Base-by-base conservation (phyloP, 345 rosid species). In the Mallotus nudiflorus region DNA sequence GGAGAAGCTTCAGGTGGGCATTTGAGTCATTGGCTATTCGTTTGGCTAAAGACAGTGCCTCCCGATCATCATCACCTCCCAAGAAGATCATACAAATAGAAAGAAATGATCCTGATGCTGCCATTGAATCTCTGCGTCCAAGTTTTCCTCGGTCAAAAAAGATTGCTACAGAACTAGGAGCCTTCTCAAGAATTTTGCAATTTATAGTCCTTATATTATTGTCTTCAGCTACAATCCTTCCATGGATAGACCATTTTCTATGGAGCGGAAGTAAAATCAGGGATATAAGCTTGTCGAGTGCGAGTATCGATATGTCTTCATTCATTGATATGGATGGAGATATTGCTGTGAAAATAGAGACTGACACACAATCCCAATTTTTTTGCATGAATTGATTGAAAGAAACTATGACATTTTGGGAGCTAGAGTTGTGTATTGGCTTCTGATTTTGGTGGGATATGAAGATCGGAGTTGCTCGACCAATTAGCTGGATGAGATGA, bases 1-100 rank as follows among this genome's bases (percentile, higher is more conserved):
- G 72, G 3, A 73, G 14, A 20, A 88, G 78, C 1, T 82, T 76
- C 18, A 88, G 75, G 25, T n/a, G 27, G 29, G 81, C 72, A 4
- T 45, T 22, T 0, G 82, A 24, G 27, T 85, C 72, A 6, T 61
- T 57, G 1, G 84, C 73, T 85, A 89, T 85, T 33, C 86, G 70
- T 59, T 79, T 86, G 6, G 78, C 88, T 4, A 89, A 45, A 0
- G 80, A 60, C 3, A 89, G 18, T 1, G 86, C 92, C 52, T 88
- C 97, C 0, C 84, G 62, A 35, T 91, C 96, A 46, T 91, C 97
- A 15, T 61, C 70, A 0, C 93, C 93, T 0, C 96, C 96, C 6
- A 84, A 65, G 77, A 86, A 91, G 52, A 91, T 62, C 78, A 88
- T 59, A 12, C 77, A 65, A 7, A 28, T n/a, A n/a, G n/a, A 51